Percentiles rank a stretch among this genome's conserved stretches.
Evolutionary conservation across 192 early-diverging fungal genomes (phyloP).

Genomic region (Coemansia sp.): DNA sequence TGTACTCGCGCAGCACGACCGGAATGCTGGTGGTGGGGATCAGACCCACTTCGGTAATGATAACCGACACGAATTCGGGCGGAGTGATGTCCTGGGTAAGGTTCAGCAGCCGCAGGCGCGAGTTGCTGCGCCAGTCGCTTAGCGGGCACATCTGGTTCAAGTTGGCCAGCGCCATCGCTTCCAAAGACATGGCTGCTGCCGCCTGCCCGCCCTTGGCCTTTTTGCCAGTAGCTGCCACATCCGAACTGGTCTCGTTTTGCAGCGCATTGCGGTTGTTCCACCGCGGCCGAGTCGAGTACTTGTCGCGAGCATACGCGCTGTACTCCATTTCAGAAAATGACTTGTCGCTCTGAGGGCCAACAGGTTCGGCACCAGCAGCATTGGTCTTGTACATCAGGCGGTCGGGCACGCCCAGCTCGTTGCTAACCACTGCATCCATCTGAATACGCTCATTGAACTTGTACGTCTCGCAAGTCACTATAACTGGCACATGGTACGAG

Average conservation of each 20-base stretch:
- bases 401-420: slow-evolving; percentile 92
- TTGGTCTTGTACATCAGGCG: slow-evolving; percentile 64
- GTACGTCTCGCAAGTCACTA: slow-evolving; percentile 92
- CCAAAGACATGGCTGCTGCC: slow-evolving; percentile 22
- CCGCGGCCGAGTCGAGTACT: slow-evolving; percentile 46
- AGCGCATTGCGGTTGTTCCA: slow-evolving; percentile 44
- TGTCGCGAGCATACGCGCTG: slow-evolving; percentile 52
- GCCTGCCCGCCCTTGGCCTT: slow-evolving; percentile 22
- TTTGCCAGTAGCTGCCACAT: slow-evolving; percentile 5
- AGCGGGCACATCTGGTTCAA: slow-evolving; percentile 36
- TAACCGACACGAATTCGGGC: slow-evolving; percentile 83
- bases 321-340: slow-evolving; percentile 49
- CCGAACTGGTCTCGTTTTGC: slow-evolving; percentile 6
- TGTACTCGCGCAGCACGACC: slow-evolving; percentile 63
- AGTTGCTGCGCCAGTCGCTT: slow-evolving; percentile 73
- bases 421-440: slow-evolving; percentile 94
- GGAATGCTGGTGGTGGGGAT: slow-evolving; percentile 88
- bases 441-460: slow-evolving; percentile 92
- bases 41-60: slow-evolving; percentile 89
- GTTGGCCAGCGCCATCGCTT: slow-evolving; percentile 17
- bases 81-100: slow-evolving; percentile 95
- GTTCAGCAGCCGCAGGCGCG: slow-evolving; percentile 81
- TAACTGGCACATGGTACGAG: slow-evolving; percentile 87
- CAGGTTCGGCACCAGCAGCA: slow-evolving; percentile 38
- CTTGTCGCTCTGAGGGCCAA: slow-evolving; percentile 30